phyloP scores from a whole-genome alignment of 208 protist species.

The Crithidia mellificae region DNA sequence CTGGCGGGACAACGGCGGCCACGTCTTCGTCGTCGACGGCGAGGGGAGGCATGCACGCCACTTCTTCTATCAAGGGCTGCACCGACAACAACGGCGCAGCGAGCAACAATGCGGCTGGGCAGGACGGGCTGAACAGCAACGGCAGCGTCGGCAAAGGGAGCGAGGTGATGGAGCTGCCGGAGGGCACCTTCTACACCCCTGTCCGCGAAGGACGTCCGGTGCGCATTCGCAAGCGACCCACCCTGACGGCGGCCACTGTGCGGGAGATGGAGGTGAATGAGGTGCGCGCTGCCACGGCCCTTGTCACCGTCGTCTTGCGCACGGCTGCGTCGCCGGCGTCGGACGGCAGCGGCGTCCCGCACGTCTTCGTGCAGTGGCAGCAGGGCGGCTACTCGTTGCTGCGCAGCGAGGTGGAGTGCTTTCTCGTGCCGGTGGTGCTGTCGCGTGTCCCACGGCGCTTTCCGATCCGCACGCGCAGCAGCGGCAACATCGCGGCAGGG shows the following conservation, averaged over 20 bases:
- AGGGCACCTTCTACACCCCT: slow-evolving; percentile 55
- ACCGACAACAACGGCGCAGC: too few relatives aligned
- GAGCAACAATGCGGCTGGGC: too few relatives aligned
- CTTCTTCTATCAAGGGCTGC: too few relatives aligned
- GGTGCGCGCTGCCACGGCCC: slow-evolving; percentile 53
- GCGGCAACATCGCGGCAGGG: slow-evolving; percentile 3
- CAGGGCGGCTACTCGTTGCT: slow-evolving; percentile 69
- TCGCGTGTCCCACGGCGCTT: slow-evolving; percentile 35
- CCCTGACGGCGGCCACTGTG: slow-evolving; percentile 34
- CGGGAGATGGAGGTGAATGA: slow-evolving; percentile 70
- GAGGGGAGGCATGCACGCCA: too few relatives aligned
- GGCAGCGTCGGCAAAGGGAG: background rate
- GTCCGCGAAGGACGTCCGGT: slow-evolving; percentile 42
- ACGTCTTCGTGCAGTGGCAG: slow-evolving; percentile 69
- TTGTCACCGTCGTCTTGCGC: slow-evolving; percentile 31
- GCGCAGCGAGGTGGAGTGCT: slow-evolving; percentile 46
- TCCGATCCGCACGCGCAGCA: slow-evolving; percentile 26
- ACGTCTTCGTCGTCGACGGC: too few relatives aligned
- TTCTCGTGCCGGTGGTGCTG: slow-evolving; percentile 45
- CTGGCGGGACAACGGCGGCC: background rate
- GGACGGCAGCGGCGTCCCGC: background rate
- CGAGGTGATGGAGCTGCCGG: slow-evolving; percentile 25
- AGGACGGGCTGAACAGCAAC: background rate
- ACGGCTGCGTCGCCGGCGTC: slow-evolving; percentile 1
- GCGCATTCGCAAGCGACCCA: slow-evolving; percentile 54